These are phyloP conservation scores for Hortaea werneckii DNA, from an alignment of 2,329 filamentous ascomycete species.

Conservation along the genomic window DNA sequence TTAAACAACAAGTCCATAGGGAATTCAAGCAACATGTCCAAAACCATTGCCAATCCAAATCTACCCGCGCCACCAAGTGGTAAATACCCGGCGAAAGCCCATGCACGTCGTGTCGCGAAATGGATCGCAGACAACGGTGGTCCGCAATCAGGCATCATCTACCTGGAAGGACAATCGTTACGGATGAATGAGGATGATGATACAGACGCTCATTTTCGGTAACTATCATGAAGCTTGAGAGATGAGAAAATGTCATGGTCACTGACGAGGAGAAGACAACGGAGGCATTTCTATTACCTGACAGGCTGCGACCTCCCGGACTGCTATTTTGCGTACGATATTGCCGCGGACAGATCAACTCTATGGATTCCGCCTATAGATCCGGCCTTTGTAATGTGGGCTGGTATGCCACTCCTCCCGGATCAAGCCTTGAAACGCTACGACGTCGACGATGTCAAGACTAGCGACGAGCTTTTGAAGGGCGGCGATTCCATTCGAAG, in stretches of 20 bases:
- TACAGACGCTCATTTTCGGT: slow-evolving; percentile 71
- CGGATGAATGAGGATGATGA: slow-evolving; percentile 80
- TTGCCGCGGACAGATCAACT: slow-evolving; percentile 61
- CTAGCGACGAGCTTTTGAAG: slow-evolving; percentile 58
- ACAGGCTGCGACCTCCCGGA: slow-evolving; percentile 78
- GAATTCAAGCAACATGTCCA: slow-evolving; percentile 1
- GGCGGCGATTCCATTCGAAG: slow-evolving; percentile 47
- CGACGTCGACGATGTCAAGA: slow-evolving; percentile 47
- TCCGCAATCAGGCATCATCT: slow-evolving; percentile 62
- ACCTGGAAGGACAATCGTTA: slow-evolving; percentile 76
- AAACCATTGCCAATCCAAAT: slow-evolving; percentile 25
- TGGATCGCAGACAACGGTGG: slow-evolving; percentile 59
- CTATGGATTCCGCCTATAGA: slow-evolving; percentile 89
- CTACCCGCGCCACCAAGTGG: slow-evolving; percentile 29
- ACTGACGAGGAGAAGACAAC: slow-evolving; percentile 9
- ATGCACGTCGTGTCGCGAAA: slow-evolving; percentile 73
- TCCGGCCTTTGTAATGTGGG: slow-evolving; percentile 87
- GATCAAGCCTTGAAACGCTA: slow-evolving; percentile 58
- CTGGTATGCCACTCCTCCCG: slow-evolving; percentile 71
- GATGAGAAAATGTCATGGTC: neutral
- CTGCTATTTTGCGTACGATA: slow-evolving; percentile 73
- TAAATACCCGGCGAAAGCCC: slow-evolving; percentile 74
- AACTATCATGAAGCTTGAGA: slow-evolving; percentile 10
- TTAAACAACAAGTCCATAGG: too few species aligned
- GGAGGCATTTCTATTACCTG: slow-evolving; percentile 85